Base-by-base conservation (phyloP, 1,139 yeast species). In the Protomyces inundatus region DNA sequence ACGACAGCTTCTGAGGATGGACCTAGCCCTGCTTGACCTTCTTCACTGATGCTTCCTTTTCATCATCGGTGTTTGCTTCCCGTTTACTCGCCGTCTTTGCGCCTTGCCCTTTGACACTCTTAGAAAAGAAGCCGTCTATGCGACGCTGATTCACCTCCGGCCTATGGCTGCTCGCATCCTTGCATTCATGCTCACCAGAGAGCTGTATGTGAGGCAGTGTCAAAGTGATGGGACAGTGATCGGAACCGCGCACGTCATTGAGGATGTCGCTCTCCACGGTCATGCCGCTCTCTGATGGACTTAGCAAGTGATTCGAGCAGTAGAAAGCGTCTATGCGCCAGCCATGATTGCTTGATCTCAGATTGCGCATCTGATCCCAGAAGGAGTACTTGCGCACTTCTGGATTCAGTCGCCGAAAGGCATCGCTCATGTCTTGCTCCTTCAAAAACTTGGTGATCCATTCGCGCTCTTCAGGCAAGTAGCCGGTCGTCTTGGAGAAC, bases 281-380 rank as follows among this genome's bases (percentile, higher is more conserved):
- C 7, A n/a, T 46, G 9, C 36, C 40, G 7, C 16, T 39, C 9
- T 32, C 52, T 23, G 5, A 5, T 6, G 57, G 51, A 30, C 30
- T 40, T 10, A 58, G 54, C 37, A 60, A 14, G 10, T 30, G 9
- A 34, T 54, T 45, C 7, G 64, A 54, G 16, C 54, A 51, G 50
- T 60, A 60, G 46, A 60, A 60, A 32, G 59, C 64, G 33, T 60
- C 64, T 9, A 60, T 60, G 4, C 64, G 58, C 64, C 64, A 60
- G 39, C 64, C 64, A 39, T 60, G 32, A 40, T 60, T 60, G 4
- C 40, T 36, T 14, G 58, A 39, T 23, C 64, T 50, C 36, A 53
- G 48, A n/a, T 54, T 46, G 33, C 64, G 64, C 23, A 46, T 48
- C 40, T 60, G 64, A 42, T 60, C 64, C 64, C 64, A 60, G 42